phyloP scores from a whole-genome alignment of 2,329 filamentous ascomycete species.

The Apiospora rasikravindrae region DNA sequence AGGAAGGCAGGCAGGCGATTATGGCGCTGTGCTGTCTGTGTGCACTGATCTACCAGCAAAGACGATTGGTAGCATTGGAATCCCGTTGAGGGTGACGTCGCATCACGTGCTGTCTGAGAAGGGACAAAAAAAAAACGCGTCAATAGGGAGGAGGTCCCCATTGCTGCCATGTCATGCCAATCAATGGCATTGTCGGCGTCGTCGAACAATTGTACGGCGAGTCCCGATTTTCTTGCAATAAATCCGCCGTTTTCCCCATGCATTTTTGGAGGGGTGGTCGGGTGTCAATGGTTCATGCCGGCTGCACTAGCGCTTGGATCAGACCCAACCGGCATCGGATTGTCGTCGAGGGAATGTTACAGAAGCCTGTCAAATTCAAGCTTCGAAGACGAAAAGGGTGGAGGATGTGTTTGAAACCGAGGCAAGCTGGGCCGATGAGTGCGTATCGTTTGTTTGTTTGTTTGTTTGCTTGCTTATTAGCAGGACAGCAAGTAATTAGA shows the following conservation, averaged over 20 bases:
- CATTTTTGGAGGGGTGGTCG: neutral
- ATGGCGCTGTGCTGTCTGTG: neutral
- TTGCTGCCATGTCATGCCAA: neutral
- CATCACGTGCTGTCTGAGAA: neutral
- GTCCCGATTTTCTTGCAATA: constrained; percentile 10
- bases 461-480: neutral
- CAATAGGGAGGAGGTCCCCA: neutral
- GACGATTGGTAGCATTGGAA: neutral
- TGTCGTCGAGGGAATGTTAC: constrained; percentile 10
- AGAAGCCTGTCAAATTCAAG: constrained; percentile 1
- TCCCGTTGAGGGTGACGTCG: neutral
- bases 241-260: constrained; percentile 7
- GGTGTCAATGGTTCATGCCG: constrained; percentile 17
- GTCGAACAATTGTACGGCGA: constrained; percentile 2
- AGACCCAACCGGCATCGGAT: constrained; percentile 16
- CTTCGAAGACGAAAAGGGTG: neutral
- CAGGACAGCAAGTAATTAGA: neutral
- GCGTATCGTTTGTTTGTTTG: neutral
- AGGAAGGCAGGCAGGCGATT: no score
- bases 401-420: neutral
- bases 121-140: neutral
- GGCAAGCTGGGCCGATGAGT: neutral
- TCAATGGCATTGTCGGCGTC: constrained; percentile 6
- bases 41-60: neutral
- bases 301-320: constrained; percentile 14